Conservation (phyloP, 805 yeast genomes). For the Yarrowia bubula region DNA sequence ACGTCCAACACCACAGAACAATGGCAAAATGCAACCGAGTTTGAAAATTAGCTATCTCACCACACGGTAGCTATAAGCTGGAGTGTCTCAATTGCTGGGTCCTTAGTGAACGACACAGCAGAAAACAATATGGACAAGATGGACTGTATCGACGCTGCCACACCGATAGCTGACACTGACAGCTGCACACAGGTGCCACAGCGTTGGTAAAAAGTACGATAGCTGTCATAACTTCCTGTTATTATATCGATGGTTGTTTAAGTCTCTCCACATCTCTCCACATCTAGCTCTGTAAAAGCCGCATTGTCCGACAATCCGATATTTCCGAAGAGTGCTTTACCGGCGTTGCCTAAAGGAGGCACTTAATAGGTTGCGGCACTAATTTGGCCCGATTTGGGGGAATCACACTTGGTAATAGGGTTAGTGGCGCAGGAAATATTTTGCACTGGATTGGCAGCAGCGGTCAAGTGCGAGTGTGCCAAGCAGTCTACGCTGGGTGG, state of each 20-base stretch:
- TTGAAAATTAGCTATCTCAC: not conserved
- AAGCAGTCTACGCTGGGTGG: too few species aligned
- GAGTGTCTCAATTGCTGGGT: not conserved
- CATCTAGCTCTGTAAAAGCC: not conserved
- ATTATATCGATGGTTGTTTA: too few species aligned
- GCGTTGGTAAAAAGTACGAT: too few species aligned
- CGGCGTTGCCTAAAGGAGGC: conserved; percentile 21
- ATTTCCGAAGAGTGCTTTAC: conserved; percentile 1
- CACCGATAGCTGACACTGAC: not conserved
- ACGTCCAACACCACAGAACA: not conserved
- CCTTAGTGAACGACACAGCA: not conserved
- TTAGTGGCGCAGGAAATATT: not conserved
- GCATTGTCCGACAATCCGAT: conserved; percentile 19
- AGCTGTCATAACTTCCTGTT: too few species aligned
- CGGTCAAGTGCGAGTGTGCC: too few species aligned
- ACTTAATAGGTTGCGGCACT: conserved; percentile 22
- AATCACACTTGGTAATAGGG: not conserved
- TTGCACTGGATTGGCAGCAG: too few species aligned
- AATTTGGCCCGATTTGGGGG: conserved; percentile 3
- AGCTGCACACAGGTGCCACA: not conserved
- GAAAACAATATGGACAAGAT: too few species aligned
- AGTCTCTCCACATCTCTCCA: too few species aligned
- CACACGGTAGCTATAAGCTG: too few species aligned
- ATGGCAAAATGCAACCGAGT: not conserved
- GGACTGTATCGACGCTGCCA: not conserved